Conservation (phyloP, 805 yeast species). For the Yarrowia hollandica region DNA sequence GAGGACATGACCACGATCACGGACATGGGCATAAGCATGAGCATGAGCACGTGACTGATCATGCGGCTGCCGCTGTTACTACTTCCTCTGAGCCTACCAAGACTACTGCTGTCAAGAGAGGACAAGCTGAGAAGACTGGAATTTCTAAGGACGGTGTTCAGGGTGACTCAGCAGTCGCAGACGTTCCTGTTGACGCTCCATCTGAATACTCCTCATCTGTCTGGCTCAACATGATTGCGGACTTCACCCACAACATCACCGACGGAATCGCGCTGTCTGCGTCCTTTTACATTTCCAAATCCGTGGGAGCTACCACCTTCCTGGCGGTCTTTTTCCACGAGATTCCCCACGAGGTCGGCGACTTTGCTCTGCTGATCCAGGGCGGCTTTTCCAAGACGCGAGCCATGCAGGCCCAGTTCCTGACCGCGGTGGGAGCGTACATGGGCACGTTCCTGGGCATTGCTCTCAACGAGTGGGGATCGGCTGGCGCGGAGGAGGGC, state of each 20-base stretch:
- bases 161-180: too few relatives aligned
- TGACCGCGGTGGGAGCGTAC: constrained; percentile 65
- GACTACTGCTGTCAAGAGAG: constrained; percentile 32
- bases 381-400: constrained; percentile 67
- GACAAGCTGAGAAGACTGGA: neutral
- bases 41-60: constrained; percentile 28
- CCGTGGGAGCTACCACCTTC: constrained; percentile 66
- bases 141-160: too few relatives aligned
- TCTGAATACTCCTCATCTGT: constrained; percentile 47
- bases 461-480: constrained; percentile 49
- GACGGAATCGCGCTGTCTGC: constrained; percentile 77
- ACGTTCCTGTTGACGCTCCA: neutral
- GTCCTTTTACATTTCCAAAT: constrained; percentile 60
- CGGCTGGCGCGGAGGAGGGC: constrained; percentile 9
- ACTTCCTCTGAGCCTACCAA: constrained; percentile 32
- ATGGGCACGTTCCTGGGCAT: constrained; percentile 68
- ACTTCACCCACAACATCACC: constrained; percentile 70
- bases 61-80: neutral
- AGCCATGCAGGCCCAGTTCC: constrained; percentile 65
- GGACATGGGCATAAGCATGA: constrained; percentile 41
- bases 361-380: constrained; percentile 68
- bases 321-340: constrained; percentile 75
- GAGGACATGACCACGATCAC: constrained; percentile 48
- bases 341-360: constrained; percentile 80
- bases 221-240: constrained; percentile 65